Percentiles rank a stretch among this genome's conserved stretches.
These are phyloP conservation scores for Cotoneaster glaucophyllus DNA, from an alignment of 306 rosid genomes.

Conservation along the genomic window DNA sequence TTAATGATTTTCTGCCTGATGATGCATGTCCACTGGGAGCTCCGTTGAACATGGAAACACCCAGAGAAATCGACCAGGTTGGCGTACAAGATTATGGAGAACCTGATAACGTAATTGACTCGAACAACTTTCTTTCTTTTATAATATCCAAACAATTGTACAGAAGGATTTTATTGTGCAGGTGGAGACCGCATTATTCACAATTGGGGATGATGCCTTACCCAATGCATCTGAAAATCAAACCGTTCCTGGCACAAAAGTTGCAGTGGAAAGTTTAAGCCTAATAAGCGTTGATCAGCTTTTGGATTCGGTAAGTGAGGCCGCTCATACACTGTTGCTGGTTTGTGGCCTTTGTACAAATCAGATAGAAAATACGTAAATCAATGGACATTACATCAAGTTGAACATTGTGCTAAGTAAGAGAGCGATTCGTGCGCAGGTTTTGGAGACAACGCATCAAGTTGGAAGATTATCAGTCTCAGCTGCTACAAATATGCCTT, in stretches of 20 bases:
- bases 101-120: slow-evolving; percentile 37
- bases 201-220: slow-evolving; percentile 42
- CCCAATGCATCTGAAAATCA: slow-evolving; percentile 33
- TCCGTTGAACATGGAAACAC: slow-evolving; percentile 38
- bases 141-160: not conserved
- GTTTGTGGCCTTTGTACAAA: not conserved
- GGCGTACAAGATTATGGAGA: slow-evolving; percentile 33
- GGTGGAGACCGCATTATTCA: slow-evolving; percentile 60
- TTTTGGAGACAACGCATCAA: slow-evolving; percentile 51
- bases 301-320: slow-evolving; percentile 53
- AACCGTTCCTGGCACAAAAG: slow-evolving; percentile 19
- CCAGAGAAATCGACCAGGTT: slow-evolving; percentile 32
- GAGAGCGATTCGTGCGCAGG: slow-evolving; percentile 31
- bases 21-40: slow-evolving; percentile 49
- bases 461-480: slow-evolving; percentile 68
- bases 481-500: slow-evolving; percentile 57
- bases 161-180: slow-evolving; percentile 24
- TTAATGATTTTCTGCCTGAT: slow-evolving; percentile 50
- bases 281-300: slow-evolving; percentile 65
- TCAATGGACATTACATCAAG: not conserved
- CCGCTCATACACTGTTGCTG: not conserved
- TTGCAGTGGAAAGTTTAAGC: slow-evolving; percentile 28
- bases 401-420: not conserved
- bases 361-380: not conserved
- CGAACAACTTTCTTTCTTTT: not conserved